Base-by-base conservation (phyloP, 2,329 filamentous ascomycete species). In the Aspergillus calidoustus region DNA sequence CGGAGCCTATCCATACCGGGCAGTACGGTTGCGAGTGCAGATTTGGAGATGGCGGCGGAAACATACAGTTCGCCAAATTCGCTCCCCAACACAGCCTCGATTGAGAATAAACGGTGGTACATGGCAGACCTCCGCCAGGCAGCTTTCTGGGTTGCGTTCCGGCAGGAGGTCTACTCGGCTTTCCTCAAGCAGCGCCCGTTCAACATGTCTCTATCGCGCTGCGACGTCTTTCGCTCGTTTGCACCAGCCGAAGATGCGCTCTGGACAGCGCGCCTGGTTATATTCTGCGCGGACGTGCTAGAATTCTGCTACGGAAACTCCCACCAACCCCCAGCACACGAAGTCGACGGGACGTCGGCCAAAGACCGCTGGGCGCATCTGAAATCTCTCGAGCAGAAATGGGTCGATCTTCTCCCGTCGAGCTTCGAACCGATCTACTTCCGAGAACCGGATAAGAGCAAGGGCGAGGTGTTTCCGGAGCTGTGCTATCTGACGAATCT, bases 251-350 rank as follows among this genome's bases (percentile, higher is more conserved):
- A 64, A n/a, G 63, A 64, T 17, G 41, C 50, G 4, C 67, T 72
- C 1, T 77, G 72, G 73, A 67, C 86, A 2, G 88, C 88, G 71
- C 81, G 86, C 7, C 84, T 86, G 23, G 81, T 89, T 0, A 79
- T 87, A 1, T 83, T 87, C 65, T 85, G 86, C 54, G 85, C 86
- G 13, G 84, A 88, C 61, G 83, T 87, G 0, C 74, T 89, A n/a
- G 84, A 86, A 59, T 87, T 83, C 65, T 89, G 87, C 69, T 89
- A 88, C 66, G 62, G 74, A 59, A 56, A 48, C 54, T 47, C 54
- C 8, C 28, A 43, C 7, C 22, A 46, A 7, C 17, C 53, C 11
- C 41, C 22, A n/a, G 11, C 41, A 7, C 54, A 49, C 17, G n/a
- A 7, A 28, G 23, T 11, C 17, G 59, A 72, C 55, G 48, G 63